Evolutionary conservation across 225 moss, liverwort and hornwort genomes (phyloP).

Genomic region (Pleurozium schreberi): DNA sequence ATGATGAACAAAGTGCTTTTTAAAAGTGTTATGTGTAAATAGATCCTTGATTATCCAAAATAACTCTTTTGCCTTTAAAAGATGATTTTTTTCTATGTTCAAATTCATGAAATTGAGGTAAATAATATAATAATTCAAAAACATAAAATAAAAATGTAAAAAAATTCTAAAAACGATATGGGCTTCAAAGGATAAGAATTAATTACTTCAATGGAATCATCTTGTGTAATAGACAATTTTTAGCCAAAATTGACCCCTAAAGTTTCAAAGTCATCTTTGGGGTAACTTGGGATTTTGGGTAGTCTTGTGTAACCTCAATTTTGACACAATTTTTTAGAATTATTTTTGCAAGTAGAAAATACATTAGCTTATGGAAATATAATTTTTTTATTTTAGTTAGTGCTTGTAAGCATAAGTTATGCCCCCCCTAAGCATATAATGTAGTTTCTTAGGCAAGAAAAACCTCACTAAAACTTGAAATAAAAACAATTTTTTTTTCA

Average conservation of each 20-base stretch:
- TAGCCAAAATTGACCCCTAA: not conserved
- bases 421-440: too few relatives aligned
- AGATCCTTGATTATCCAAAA: not conserved
- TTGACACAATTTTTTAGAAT: not conserved
- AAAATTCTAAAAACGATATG: too few relatives aligned
- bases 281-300: not conserved
- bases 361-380: too few relatives aligned
- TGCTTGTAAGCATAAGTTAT: too few relatives aligned
- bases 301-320: not conserved
- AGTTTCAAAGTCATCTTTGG: rapidly evolving
- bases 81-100: not conserved
- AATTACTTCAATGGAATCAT: not conserved
- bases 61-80: not conserved
- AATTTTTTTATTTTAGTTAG: too few relatives aligned
- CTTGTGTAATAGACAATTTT: not conserved
- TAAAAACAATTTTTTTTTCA: too few relatives aligned
- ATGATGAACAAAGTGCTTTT: not conserved
- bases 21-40: not conserved
- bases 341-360: too few relatives aligned
- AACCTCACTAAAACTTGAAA: too few relatives aligned
- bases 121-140: not conserved
- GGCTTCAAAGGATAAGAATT: not conserved
- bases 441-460: too few relatives aligned
- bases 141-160: not conserved
- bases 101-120: not conserved